Evolutionary conservation across 495 filamentous ascomycete genomes (phyloP), one percentile per base, ranked within the genome.

Genomic region (Penicillium ucsense): DNA sequence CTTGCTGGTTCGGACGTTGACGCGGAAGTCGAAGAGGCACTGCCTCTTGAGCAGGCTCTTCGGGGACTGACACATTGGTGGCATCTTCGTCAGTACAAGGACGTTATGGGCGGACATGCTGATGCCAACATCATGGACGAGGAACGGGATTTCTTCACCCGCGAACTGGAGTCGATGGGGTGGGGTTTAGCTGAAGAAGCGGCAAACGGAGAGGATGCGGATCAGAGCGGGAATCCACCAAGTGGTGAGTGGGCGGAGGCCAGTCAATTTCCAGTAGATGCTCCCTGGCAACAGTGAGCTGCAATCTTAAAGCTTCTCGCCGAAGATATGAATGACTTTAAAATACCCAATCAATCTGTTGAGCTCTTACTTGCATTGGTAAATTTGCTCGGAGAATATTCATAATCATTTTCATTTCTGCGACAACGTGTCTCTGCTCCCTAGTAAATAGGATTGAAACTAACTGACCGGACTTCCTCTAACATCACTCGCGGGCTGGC

Each of bases 31-130:
- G 92, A 96, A 56, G 89, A 95, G 56, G 86, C 88, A 6, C 61
- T 96, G 48, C 90, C 91, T 5, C 68, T 94, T 4, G 92, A 98
- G 64, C 88, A 95, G 65, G 89, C 88, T 0, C 72, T 95, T 29
- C 74, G 92, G 31, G 85, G 81, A 27, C 60, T 98, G 44, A 94
- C 89, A 34, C 85, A 94, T 61, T 98, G 92, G 87, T 87, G 88
- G 70, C 92, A 95, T 60, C 67, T 95, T 54, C 76, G 85, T 35
- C 63, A 79, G 43, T 97, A 92, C 54, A 83, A 85, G 31, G 84
- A 86, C 40, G 74, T 79, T 31, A 90, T 96, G 85, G 86, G 84
- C 8, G 77, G 79, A 1, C 79, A 83, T 41, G 78, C 81, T 46
- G 59, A 60, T 38, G 40, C 66, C 1, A 55, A 67, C 5, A 71